Evolutionary conservation across 768 basidiomycete species (phyloP).

Genomic region (Termitomyces sp.): DNA sequence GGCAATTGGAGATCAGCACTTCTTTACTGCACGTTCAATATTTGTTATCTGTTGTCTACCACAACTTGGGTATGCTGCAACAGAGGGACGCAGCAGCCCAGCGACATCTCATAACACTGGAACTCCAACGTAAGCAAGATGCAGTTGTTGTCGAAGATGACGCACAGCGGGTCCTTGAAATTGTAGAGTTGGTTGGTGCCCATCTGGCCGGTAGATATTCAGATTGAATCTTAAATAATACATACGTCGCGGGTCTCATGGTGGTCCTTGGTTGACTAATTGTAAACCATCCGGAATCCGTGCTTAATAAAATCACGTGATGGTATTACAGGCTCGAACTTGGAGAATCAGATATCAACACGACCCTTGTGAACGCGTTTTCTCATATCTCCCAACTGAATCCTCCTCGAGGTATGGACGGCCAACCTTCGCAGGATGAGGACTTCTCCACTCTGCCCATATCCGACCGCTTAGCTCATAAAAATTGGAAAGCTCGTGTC

Average conservation of each 20-base stretch:
- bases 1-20: conserved; percentile 48
- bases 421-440: conserved; percentile 87
- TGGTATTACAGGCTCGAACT: not conserved
- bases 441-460: conserved; percentile 82
- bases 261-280: not conserved
- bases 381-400: conserved; percentile 3
- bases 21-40: conserved; percentile 69
- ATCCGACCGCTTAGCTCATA: conserved; percentile 80
- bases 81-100: conserved; percentile 53
- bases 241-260: not conserved
- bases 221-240: conserved; percentile 3
- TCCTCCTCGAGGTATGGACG: conserved; percentile 60
- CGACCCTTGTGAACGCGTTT: conserved; percentile 13
- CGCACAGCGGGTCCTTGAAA: conserved; percentile 47
- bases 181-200: conserved; percentile 56
- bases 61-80: conserved; percentile 54
- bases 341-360: conserved; percentile 11
- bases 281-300: not conserved
- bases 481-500: conserved; percentile 99
- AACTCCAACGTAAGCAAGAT: conserved; percentile 36
- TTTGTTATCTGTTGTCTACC: conserved; percentile 62
- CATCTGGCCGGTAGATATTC: conserved; percentile 36
- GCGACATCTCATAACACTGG: conserved; percentile 43
- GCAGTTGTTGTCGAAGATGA: conserved; percentile 44
- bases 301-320: conserved; percentile 14